Base-by-base conservation (phyloP, 2,329 filamentous ascomycete genomes). In the Hymenotorrendiella dingleyae region DNA sequence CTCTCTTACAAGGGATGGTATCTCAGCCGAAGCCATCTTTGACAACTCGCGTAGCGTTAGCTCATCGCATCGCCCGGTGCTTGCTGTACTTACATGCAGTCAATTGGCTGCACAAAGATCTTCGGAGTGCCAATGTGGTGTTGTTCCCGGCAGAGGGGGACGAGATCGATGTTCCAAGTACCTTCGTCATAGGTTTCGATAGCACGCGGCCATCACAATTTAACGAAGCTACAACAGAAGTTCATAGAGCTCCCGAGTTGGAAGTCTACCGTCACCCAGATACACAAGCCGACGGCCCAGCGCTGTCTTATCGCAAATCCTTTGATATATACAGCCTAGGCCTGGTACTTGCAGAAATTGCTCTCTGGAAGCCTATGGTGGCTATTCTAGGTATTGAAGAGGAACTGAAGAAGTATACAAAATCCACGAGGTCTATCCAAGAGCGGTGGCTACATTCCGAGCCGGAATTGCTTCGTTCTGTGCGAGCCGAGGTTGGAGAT, bases 41-140 rank as follows among this genome's bases (percentile, higher is more conserved):
- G 4, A 4, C 27, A 11, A 4, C 4, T 4, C 4, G 27, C 4
- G 16, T 10, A 29, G 4, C 27, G 4, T 14, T 29, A 10, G 4
- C 4, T 10, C 4, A 4, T 14, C 4, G 4, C 4, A 4, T 29
- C 4, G 4, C 27, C 4, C 4, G 16, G 16, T 29, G 34, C 34
- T 21, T 17, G 20, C 34, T 22, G 6, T 22, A 12, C 23, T 36
- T 24, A 22, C 21, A 36, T 51, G 65, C 71, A 2, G 71, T 74
- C 1, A 67, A 73, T 47, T 76, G 72, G 72, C 64, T 76, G 6
- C 72, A 76, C 62, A 76, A 77, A 50, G 72, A 71, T 16, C 62
- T 77, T 6, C 68, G 72, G 14, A 69, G 66, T 47, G 61, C 69
- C 42, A 76, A 73, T 54, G 63, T 77, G 21, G 51, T 76, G 9